Evolutionary conservation across 495 filamentous ascomycete genomes (phyloP).

Genomic region (Neohortaea acidophila): DNA sequence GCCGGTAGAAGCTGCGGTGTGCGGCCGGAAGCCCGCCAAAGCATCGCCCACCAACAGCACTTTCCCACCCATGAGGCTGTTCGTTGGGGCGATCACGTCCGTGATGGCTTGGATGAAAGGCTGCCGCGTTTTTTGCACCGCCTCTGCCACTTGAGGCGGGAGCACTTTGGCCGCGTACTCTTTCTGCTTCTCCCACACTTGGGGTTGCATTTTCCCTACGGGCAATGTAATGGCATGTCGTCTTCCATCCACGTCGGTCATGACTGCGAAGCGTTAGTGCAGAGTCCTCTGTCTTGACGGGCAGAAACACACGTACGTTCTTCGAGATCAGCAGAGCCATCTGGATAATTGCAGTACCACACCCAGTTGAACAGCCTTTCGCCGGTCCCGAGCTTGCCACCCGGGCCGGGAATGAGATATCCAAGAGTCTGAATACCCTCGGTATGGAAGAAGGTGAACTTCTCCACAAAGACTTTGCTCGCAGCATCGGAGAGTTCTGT

Average conservation of each 20-base stretch:
- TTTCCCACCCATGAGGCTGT: conserved; percentile 14
- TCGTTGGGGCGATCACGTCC: conserved; percentile 11
- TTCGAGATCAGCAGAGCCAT: conserved; percentile 12
- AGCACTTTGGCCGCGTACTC: conserved; percentile 8
- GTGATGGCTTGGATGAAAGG: conserved; percentile 19
- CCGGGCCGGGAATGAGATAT: conserved; percentile 38
- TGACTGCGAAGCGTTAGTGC: no score
- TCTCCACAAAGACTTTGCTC: conserved; percentile 19
- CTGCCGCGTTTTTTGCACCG: conserved; percentile 14
- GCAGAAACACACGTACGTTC: no score
- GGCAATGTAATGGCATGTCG: conserved; percentile 16
- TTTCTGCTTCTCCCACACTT: conserved; percentile 16
- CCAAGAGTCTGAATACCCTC: conserved; percentile 31
- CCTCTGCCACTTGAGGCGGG: conserved; percentile 16
- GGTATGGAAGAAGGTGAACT: conserved; percentile 33
- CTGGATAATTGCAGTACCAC: conserved; percentile 40
- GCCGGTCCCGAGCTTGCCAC: conserved; percentile 33
- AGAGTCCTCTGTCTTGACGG: no score
- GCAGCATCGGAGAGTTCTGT: conserved; percentile 23
- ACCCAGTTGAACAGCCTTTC: conserved; percentile 41
- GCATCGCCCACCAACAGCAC: conserved; percentile 20
- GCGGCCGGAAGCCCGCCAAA: conserved; percentile 17
- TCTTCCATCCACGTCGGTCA: conserved; percentile 15
- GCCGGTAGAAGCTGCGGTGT: conserved; percentile 16
- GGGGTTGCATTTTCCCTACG: conserved; percentile 12